Base-by-base conservation (phyloP, 768 basidiomycete species). In the Boletus pseudopeckii region DNA sequence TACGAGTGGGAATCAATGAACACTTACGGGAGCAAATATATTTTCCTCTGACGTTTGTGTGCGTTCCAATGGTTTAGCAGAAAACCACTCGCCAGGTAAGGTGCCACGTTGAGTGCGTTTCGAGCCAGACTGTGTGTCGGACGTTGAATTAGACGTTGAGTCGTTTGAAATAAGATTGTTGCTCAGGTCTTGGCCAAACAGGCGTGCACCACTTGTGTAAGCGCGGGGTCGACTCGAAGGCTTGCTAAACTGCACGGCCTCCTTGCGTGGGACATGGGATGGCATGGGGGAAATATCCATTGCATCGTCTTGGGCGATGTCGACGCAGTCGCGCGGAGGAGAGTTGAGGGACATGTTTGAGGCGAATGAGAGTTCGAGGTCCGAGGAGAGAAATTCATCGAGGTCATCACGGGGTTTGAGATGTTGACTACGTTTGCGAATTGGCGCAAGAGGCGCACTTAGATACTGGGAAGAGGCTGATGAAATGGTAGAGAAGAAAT, bases 201-300 rank as follows among this genome's bases (percentile, higher is more conserved):
- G 70, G 46, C 90, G 78, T 13, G 82, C 79, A 11, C 75, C 78
- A 54, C 79, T 84, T 0, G 86, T 88, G 52, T 80, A 82, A 24
- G 86, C 84, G 48, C 85, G 81, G 4, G 86, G 83, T 24, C 87
- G 81, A 36, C 67, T 69, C 20, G 67, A 62, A 15, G 68, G 63
- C 57, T 66, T 72, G 47, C 38, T 53, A 36, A 45, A 67, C 56
- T 58, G 67, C 71, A 50, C 65, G 52, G 56, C 68, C 65, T 60
- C 65, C 50, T 47, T 65, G 59, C 63, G 58, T 52, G 55, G n/a
- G 28, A 58, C 50, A 42, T 55, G 68, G 71, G 67, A 61, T 7
- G 71, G 85, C 22, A 79, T 81, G 9, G 90, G 90, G 4, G 90
- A 92, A 44, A 92, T 86, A 63, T 92, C 90, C 90, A 92, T 92